Percentiles rank a stretch among this genome's conserved stretches.
phyloP scores from a whole-genome alignment of 129 eudicot species.

The Lactuca saligna region DNA sequence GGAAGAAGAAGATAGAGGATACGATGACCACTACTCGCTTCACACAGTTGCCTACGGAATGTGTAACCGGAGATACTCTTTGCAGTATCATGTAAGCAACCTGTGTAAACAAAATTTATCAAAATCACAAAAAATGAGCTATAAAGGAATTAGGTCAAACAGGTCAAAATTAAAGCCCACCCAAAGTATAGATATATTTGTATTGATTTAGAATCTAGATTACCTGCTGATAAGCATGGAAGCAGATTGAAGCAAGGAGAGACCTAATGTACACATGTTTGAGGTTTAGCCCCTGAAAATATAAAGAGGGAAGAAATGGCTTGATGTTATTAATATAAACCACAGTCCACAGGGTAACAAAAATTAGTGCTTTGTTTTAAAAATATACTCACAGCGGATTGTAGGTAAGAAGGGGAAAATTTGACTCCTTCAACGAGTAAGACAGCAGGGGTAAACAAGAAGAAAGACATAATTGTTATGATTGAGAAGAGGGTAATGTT shows the following conservation, averaged over 20 bases:
- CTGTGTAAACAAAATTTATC: conserved; percentile 36
- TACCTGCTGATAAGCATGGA: conserved; percentile 99
- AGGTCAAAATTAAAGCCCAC: not conserved
- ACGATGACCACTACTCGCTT: conserved; percentile 94
- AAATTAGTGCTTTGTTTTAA: conserved; percentile 2
- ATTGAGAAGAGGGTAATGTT: conserved; percentile 92
- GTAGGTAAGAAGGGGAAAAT: conserved; percentile 79
- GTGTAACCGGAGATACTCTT: conserved; percentile 97
- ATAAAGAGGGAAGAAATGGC: not conserved
- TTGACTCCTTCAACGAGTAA: conserved; percentile 82
- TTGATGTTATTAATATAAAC: not conserved
- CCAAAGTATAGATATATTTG: too few species aligned
- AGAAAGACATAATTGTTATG: conserved; percentile 87
- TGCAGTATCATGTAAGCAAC: conserved; percentile 93
- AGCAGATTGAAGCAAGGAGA: conserved; percentile 87
- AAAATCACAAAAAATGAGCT: not conserved
- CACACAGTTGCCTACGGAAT: conserved; percentile 92
- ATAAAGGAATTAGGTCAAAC: not conserved
- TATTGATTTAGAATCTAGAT: conserved; percentile 2
- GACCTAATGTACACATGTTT: conserved; percentile 69
- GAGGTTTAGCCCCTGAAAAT: conserved; percentile 73
- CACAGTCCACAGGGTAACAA: not conserved
- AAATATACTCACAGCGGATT: conserved; percentile 73
- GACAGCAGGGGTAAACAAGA: conserved; percentile 68
- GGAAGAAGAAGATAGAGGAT: conserved; percentile 89